A percentile compares a stretch with the other conserved stretches of the same genome.
Evolutionary conservation across 1,284 basidiomycete genomes (phyloP).

Genomic region (Bjerkandera adusta): DNA sequence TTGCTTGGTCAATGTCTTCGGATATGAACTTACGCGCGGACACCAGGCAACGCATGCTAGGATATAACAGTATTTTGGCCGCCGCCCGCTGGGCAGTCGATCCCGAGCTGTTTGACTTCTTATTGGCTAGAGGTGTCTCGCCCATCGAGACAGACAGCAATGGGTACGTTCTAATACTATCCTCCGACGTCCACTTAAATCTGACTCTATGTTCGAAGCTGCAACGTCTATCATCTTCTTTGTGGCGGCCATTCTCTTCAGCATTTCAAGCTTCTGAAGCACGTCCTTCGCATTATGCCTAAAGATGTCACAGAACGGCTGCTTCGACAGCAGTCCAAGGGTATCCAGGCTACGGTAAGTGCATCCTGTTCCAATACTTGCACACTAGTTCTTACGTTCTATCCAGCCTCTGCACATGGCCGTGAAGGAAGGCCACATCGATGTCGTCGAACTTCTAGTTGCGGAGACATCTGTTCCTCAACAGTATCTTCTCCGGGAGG

Average conservation of each 20-base stretch:
- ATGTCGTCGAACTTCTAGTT: conserved; percentile 33
- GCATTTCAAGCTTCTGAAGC: conserved; percentile 32
- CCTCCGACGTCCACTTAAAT: no score
- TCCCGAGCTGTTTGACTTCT: conserved; percentile 46
- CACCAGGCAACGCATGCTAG: conserved; percentile 22
- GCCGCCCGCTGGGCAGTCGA: conserved; percentile 33
- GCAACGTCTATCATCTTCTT: conserved; percentile 54
- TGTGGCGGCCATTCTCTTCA: conserved; percentile 28
- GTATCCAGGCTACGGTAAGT: conserved; percentile 43
- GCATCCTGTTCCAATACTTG: no score
- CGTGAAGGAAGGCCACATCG: conserved; percentile 30
- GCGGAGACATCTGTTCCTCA: conserved; percentile 33
- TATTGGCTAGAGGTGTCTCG: conserved; percentile 45
- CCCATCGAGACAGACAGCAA: conserved; percentile 39
- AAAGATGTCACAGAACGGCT: conserved; percentile 40
- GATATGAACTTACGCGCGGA: no score
- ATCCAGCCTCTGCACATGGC: conserved; percentile 52
- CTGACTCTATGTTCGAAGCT: no score
- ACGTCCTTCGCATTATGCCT: conserved; percentile 46
- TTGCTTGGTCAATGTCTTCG: neutral
- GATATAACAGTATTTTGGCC: conserved; percentile 41
- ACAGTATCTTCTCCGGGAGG: conserved; percentile 36
- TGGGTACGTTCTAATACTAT: conserved; percentile 35
- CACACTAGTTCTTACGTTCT: neutral
- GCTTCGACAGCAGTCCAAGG: conserved; percentile 43